Evolutionary conservation across 148 eudicot genomes (phyloP).

Genomic region (Pharnaceum exiguum): DNA sequence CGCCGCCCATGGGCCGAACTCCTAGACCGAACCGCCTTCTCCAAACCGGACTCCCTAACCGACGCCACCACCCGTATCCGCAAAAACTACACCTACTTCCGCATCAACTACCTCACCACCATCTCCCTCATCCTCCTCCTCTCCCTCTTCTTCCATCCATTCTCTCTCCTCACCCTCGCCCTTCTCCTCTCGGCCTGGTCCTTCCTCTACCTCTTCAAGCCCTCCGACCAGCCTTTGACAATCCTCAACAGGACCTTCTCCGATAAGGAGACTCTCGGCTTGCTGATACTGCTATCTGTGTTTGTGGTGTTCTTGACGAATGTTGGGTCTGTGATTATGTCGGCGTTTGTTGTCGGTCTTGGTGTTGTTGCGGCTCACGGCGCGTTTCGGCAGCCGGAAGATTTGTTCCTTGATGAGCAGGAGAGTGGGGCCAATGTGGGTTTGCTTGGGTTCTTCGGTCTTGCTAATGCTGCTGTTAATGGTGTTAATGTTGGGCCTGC

Average conservation of each 20-base stretch:
- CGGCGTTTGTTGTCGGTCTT: slow-evolving; percentile 61
- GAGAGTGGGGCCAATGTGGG: slow-evolving; percentile 34
- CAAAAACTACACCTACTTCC: slow-evolving; percentile 75
- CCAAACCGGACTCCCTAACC: slow-evolving; percentile 71
- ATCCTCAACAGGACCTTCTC: slow-evolving; percentile 62
- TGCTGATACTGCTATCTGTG: slow-evolving; percentile 35
- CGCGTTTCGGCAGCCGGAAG: slow-evolving; percentile 77
- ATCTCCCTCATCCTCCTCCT: slow-evolving; percentile 46
- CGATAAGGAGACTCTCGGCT: slow-evolving; percentile 59
- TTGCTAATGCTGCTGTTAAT: too few species aligned
- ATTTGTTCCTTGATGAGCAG: slow-evolving; percentile 83
- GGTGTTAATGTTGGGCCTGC: too few species aligned
- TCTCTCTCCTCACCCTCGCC: slow-evolving; percentile 62
- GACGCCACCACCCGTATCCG: slow-evolving; percentile 72
- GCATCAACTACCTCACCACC: slow-evolving; percentile 62
- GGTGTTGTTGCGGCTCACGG: slow-evolving; percentile 70
- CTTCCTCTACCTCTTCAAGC: slow-evolving; percentile 84
- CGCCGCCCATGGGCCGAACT: slow-evolving; percentile 91
- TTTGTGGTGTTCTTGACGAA: slow-evolving; percentile 67
- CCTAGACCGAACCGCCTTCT: slow-evolving; percentile 63
- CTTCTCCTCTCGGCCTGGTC: slow-evolving; percentile 72
- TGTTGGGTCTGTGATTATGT: slow-evolving; percentile 72
- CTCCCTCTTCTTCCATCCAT: slow-evolving; percentile 75
- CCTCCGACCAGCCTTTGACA: slow-evolving; percentile 62
- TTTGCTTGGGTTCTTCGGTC: too few species aligned